Evolutionary conservation across 1,284 basidiomycete species (phyloP).

Genomic region (Microbotryum intermedium): DNA sequence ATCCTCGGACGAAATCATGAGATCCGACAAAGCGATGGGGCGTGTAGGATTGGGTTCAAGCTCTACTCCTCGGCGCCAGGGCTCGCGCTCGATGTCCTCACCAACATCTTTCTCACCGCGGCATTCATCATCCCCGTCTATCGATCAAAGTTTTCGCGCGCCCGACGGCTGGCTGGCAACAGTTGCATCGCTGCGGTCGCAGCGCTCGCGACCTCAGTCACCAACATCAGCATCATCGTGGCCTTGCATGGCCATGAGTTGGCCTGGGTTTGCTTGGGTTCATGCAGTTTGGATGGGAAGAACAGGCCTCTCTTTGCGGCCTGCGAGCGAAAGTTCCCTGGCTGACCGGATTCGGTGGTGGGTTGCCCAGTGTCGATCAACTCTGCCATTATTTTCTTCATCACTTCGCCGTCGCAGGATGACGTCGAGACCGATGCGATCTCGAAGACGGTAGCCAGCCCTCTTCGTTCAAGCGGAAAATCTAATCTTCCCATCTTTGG

Average conservation of each 20-base stretch:
- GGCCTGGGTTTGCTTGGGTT: conserved; percentile 50
- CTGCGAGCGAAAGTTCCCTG: no score
- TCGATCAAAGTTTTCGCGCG: conserved; percentile 39
- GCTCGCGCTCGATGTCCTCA: conserved; percentile 42
- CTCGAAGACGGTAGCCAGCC: no score
- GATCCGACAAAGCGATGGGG: conserved; percentile 38
- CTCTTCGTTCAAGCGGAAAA: no score
- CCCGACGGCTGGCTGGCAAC: conserved; percentile 26
- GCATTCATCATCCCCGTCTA: conserved; percentile 48
- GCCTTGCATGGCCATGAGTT: conserved; percentile 47
- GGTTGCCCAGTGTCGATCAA: no score
- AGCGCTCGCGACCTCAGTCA: conserved; percentile 43
- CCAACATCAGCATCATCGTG: conserved; percentile 49
- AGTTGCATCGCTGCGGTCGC: conserved; percentile 43
- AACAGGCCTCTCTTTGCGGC: no score
- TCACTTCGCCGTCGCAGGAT: no score
- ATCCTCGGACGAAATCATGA: conserved; percentile 40
- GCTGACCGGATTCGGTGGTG: no score
- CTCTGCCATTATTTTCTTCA: no score
- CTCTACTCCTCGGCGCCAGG: conserved; percentile 38
- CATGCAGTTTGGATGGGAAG: no score
- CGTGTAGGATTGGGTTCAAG: conserved; percentile 46
- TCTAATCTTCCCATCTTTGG: no score
- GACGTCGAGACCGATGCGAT: no score
- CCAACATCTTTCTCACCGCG: conserved; percentile 45